Evolutionary conservation across 2,329 filamentous ascomycete genomes (phyloP).

Genomic region (Myriosclerotinia scirpicola): DNA sequence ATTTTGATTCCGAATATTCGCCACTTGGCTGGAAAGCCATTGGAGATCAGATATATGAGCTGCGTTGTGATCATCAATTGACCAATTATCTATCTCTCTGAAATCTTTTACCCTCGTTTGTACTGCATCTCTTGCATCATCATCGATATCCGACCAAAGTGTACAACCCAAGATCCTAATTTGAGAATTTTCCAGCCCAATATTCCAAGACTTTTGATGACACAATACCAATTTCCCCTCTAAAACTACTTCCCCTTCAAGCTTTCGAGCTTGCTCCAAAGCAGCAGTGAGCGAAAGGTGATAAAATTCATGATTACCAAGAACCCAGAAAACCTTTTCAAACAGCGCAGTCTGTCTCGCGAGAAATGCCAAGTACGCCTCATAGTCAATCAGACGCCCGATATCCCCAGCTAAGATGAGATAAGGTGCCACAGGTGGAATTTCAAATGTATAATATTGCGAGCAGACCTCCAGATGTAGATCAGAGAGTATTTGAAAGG

Average conservation of each 20-base stretch:
- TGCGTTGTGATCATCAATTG: slow-evolving; percentile 25
- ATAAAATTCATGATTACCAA: slow-evolving; percentile 52
- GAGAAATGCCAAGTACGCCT: slow-evolving; percentile 45
- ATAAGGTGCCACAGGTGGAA: slow-evolving; percentile 45
- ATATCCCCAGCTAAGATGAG: slow-evolving; percentile 53
- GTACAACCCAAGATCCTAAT: slow-evolving; percentile 49
- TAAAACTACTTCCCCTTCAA: slow-evolving; percentile 23
- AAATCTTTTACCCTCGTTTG: slow-evolving; percentile 25
- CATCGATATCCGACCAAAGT: slow-evolving; percentile 50
- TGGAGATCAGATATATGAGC: slow-evolving; percentile 35
- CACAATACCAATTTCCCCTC: slow-evolving; percentile 43
- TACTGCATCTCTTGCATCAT: slow-evolving; percentile 38
- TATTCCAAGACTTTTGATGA: slow-evolving; percentile 44
- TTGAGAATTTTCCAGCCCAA: slow-evolving; percentile 40
- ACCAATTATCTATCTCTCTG: slow-evolving; percentile 25
- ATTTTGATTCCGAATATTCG: slow-evolving; percentile 31
- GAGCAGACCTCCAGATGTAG: slow-evolving; percentile 49
- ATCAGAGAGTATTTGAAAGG: slow-evolving; percentile 40
- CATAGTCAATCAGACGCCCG: slow-evolving; percentile 45
- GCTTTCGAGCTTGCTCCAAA: slow-evolving; percentile 26
- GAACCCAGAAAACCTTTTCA: slow-evolving; percentile 46
- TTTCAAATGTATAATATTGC: slow-evolving; percentile 45
- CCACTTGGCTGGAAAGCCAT: slow-evolving; percentile 45
- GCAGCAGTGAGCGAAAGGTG: slow-evolving; percentile 38
- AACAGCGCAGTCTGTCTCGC: slow-evolving; percentile 45